phyloP scores from a whole-genome alignment of 2,329 filamentous ascomycete species.

The Hypoxylon sp. region DNA sequence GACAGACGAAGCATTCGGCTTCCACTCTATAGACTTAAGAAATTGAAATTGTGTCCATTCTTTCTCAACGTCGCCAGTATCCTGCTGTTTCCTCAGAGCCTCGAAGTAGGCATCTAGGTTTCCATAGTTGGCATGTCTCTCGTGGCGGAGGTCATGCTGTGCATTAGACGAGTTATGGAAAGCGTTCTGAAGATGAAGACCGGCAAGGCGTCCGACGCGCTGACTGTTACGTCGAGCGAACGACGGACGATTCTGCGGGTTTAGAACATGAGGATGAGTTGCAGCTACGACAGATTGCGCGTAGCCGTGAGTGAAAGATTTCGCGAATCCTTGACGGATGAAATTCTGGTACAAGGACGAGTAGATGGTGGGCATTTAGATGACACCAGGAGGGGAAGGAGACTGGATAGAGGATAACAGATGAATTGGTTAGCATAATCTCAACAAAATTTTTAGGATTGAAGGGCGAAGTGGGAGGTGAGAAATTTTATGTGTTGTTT shows the following conservation, averaged over 20 bases:
- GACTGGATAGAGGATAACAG: conserved; percentile 58
- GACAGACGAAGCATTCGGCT: conserved; percentile 71
- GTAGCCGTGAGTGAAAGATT: conserved; percentile 98
- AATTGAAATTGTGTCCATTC: conserved; percentile 96
- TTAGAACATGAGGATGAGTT: conserved; percentile 83
- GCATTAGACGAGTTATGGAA: conserved; percentile 74
- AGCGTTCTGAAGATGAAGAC: conserved; percentile 81
- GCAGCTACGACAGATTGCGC: conserved; percentile 97
- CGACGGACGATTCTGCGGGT: conserved; percentile 77
- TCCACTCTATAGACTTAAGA: conserved; percentile 90
- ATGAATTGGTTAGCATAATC: conserved; percentile 42
- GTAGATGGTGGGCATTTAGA: conserved; percentile 92
- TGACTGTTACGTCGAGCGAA: conserved; percentile 72
- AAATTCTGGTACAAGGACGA: conserved; percentile 81
- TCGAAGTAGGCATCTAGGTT: conserved; percentile 93
- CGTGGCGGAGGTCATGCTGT: conserved; percentile 70
- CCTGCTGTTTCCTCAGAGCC: conserved; percentile 79
- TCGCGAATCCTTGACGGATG: conserved; percentile 97
- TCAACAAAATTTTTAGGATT: background rate
- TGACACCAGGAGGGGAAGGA: conserved; percentile 73
- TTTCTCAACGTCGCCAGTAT: conserved; percentile 72
- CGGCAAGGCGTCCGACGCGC: conserved; percentile 68
- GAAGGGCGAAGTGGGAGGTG: background rate
- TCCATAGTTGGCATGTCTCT: conserved; percentile 67
- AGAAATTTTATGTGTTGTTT: background rate